Evolutionary conservation across 495 filamentous ascomycete genomes (phyloP).

Genomic region (Xylaria sp.): DNA sequence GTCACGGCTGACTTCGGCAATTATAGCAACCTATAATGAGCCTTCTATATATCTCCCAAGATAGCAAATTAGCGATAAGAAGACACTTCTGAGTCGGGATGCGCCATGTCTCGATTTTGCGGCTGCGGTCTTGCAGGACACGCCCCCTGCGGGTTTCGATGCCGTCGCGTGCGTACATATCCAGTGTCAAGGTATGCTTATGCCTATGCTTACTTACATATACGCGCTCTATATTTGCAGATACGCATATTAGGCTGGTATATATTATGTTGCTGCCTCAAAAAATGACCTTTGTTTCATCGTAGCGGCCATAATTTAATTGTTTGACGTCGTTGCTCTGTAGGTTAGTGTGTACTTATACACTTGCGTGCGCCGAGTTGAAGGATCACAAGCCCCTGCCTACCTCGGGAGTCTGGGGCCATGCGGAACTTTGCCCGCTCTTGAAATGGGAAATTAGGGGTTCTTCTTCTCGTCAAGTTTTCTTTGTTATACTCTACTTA

Average conservation of each 20-base stretch:
- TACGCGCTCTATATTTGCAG: neutral
- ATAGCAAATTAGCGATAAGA: neutral
- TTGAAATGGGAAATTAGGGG: constrained; percentile 17
- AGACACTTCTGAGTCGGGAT: neutral
- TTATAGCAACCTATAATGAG: neutral
- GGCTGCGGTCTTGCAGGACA: neutral
- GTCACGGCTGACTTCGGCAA: neutral
- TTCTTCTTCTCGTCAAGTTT: constrained; percentile 4
- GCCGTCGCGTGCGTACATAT: neutral
- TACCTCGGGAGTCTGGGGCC: neutral
- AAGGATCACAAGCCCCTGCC: constrained; percentile 27
- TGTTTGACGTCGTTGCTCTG: neutral
- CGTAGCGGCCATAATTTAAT: neutral
- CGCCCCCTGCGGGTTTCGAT: neutral
- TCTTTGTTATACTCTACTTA: constrained; percentile 13
- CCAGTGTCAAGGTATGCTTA: no score
- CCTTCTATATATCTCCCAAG: neutral
- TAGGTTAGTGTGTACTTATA: no score
- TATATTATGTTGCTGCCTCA: neutral
- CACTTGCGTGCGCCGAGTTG: constrained; percentile 10
- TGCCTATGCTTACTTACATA: no score
- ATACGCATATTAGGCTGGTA: neutral
- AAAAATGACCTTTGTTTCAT: neutral
- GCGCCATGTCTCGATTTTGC: neutral
- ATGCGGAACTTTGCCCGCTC: constrained; percentile 9